Evolutionary conservation across 139 green algal genomes (phyloP).

Genomic region (Protoeuglena noctilucae): DNA sequence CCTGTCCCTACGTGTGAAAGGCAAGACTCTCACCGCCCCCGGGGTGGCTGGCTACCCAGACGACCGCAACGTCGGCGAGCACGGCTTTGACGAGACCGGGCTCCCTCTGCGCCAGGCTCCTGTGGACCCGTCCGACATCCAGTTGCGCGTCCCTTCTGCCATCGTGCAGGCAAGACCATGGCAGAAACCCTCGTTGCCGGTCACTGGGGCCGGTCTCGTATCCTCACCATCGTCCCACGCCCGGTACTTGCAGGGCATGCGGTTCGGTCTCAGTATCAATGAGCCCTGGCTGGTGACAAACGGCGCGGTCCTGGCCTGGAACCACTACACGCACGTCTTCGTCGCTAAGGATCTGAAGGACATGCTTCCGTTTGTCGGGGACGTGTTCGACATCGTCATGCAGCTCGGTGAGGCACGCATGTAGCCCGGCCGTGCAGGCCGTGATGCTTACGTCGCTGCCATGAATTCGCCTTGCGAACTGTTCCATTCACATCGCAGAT

Average conservation of each 20-base stretch:
- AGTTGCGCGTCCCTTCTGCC: slow-evolving; percentile 7
- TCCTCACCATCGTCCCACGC: too few relatives aligned
- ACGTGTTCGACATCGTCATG: slow-evolving; percentile 19
- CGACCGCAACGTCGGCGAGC: too few relatives aligned
- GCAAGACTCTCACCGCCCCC: too few relatives aligned
- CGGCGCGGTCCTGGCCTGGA: slow-evolving; percentile 26
- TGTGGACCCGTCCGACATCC: not conserved
- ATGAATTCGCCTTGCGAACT: too few relatives aligned
- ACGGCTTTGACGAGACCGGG: too few relatives aligned
- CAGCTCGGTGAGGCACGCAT: too few relatives aligned
- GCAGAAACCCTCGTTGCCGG: too few relatives aligned
- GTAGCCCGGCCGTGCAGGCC: too few relatives aligned
- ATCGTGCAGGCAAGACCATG: slow-evolving; percentile 17
- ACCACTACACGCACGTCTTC: slow-evolving; percentile 32
- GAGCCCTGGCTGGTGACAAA: slow-evolving; percentile 40
- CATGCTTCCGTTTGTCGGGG: slow-evolving; percentile 8
- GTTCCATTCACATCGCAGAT: too few relatives aligned
- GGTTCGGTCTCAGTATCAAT: slow-evolving; percentile 11
- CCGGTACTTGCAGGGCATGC: slow-evolving; percentile 29
- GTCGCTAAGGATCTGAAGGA: slow-evolving; percentile 19
- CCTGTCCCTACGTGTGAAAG: slow-evolving; percentile 9
- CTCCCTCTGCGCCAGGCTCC: not conserved
- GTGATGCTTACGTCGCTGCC: too few relatives aligned
- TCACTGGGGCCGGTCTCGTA: too few relatives aligned
- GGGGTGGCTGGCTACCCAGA: too few relatives aligned